Evolutionary conservation across 345 rosid genomes (phyloP), one percentile per base, ranked within the genome.

Genomic region (Corchorus olitorius): DNA sequence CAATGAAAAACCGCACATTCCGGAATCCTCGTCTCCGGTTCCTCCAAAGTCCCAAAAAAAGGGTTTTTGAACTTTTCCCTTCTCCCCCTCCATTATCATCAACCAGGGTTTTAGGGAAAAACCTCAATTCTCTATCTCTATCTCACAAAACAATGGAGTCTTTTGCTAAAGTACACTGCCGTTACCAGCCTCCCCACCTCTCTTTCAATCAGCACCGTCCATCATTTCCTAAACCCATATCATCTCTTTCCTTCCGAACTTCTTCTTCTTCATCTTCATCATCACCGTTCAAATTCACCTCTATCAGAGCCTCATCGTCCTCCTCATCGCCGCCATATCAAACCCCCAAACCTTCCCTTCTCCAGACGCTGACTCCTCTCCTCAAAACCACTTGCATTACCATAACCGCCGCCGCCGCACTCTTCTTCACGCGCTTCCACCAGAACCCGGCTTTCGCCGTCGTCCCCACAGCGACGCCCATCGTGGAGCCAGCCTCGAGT

Each of bases 371-470:
- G 14, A 73, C 72, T 46, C 81, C 80, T 8, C 41, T 81, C 75
- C 58, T 94, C 48, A 91, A 81, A 82, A 72, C 92, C 71, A 75
- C 92, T 52, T 85, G 84, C 88, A 70, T 92, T 81, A 74, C 91
- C 74, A 22, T 91, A 19, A 52, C 73, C 22, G 86, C 92, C 5
- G 89, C 96, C 1, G 93, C 93, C 48, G 91, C 91, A 0, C 69
- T 94, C 6, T 74, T 91, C 86, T 73, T 90, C 73, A 69, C 74
- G 53, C 89, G 87, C 19, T 83, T 88, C 78, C 87, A 85, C 19
- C 75, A 41, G 76, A 90, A 81, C 68, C 86, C 91, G 0, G 92
- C 90, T 16, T 74, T 89, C 61, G 98, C 98, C 6, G 74, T 86
- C 6, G 74, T 86, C 63, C 85, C 92, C 2, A 45, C 84, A 2